Base-by-base conservation (phyloP, 345 rosid species). In the Aquilaria yunnanensis region DNA sequence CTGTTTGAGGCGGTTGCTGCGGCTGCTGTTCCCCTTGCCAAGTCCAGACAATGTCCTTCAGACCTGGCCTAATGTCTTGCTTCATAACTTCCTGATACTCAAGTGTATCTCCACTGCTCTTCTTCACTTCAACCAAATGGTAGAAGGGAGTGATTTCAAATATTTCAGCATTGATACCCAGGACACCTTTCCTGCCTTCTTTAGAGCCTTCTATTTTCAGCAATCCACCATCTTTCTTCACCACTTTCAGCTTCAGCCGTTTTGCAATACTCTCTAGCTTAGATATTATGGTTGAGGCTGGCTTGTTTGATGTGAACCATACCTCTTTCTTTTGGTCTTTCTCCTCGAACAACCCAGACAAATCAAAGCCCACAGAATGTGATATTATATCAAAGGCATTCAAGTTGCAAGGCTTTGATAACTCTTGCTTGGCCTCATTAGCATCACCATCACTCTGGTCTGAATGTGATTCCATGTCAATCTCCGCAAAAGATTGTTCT, bases 301-400 rank as follows among this genome's bases (percentile, higher is more conserved):
- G 14, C 12, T 64, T 59, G 31, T 47, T n/a, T 31, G 67, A 56
- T 13, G 61, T 64, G 54, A 64, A 64, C 13, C 48, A 12, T 32
- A 64, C 30, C n/a, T 64, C 61, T 14, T 47, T 47, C 54, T 47
- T 64, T 12, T 31, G 14, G 12, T 64, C 47, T 0, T 47, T 55
- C 31, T 47, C 47, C 11, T 45, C 60, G 23, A 64, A 64, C 4
- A 64, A 32, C 10, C 67, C 54, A 0, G 54, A 55, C 47, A 64
- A 54, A 46, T 64, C 67, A 2, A 64, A 46, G 43, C 67, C 67
- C 3, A 52, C 55, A 45, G 67, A 64, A 2, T 31, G 32, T 1
- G 60, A 54, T 53, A 64, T 64, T 14, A 64, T 55, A 12, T 64
- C 67, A 23, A 64, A 64, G 3, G 67, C 67, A 56, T 64, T 64